Percentiles rank a stretch among this genome's conserved stretches.
Conservation (phyloP, 2,329 filamentous ascomycete species). For the Periconia sp. region DNA sequence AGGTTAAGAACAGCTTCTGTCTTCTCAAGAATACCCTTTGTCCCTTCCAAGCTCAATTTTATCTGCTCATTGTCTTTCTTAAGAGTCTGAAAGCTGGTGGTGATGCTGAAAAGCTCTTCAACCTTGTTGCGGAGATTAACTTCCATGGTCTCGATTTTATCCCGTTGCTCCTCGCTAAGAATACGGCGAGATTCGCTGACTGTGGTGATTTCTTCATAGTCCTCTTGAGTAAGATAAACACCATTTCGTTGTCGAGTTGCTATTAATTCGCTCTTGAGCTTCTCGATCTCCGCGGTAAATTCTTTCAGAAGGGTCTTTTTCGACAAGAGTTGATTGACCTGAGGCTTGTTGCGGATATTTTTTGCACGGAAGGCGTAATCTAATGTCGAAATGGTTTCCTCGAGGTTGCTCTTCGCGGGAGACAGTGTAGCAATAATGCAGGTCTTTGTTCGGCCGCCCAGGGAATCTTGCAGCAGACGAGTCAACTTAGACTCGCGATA, state of each 20-base stretch:
- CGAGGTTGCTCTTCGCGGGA: constrained; percentile 89
- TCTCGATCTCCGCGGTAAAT: constrained; percentile 90
- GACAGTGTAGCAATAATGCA: constrained; percentile 98
- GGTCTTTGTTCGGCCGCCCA: constrained; percentile 93
- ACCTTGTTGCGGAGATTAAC: constrained; percentile 88
- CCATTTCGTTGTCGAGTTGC: constrained; percentile 91
- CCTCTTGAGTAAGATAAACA: constrained; percentile 87
- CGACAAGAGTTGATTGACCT: constrained; percentile 86
- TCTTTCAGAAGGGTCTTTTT: constrained; percentile 92
- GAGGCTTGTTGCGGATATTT: constrained; percentile 97
- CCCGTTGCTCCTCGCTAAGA: constrained; percentile 86
- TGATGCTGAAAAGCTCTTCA: constrained; percentile 85
- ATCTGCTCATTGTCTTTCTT: constrained; percentile 89
- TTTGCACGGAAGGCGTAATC: constrained; percentile 98
- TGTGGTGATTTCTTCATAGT: constrained; percentile 86
- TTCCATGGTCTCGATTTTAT: constrained; percentile 91
- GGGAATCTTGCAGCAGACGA: constrained; percentile 89
- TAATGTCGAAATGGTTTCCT: constrained; percentile 96
- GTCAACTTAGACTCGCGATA: constrained; percentile 95
- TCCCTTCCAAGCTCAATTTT: constrained; percentile 71
- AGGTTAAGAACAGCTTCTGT: constrained; percentile 81
- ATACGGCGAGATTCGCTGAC: constrained; percentile 92
- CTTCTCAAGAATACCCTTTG: constrained; percentile 79
- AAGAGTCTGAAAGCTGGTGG: constrained; percentile 80
- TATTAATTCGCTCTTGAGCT: constrained; percentile 89